Evolutionary conservation across 768 basidiomycete genomes (phyloP), one percentile per base, ranked within the genome.

Genomic region (Naganishia onofrii): DNA sequence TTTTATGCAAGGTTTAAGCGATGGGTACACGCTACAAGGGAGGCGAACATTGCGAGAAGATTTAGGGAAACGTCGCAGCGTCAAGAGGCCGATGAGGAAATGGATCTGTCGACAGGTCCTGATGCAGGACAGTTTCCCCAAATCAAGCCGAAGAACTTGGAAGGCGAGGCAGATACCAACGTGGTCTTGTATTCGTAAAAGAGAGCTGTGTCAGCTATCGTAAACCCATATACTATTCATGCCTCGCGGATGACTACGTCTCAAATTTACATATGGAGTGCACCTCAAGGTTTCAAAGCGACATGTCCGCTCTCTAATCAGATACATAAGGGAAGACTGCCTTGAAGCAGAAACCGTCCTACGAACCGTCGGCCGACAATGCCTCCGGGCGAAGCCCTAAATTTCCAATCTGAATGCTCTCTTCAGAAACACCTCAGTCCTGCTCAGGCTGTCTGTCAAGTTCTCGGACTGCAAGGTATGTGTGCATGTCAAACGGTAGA

Each of bases 11-110:
- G 44, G n/a, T 69, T 69, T 44, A 60, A 63, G 32, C 51, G 51
- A 46, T 69, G 68, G 68, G 58, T 69, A 7, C 38, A 63, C 23
- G 42, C 42, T 42, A 31, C 13, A 26, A 63, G 60, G 60, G 60
- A 46, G 60, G 42, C 36, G 23, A 42, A 44, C 26, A n/a, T 63
- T 5, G 23, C 38, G 2, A 42, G n/a, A 26, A 63, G 26, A 15
- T n/a, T 51, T n/a, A 4, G 7, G 48, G 23, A 51, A n/a, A 42
- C 42, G 15, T 51, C 48, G 12, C 48, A 51, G 3, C 4, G 48
- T n/a, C 23, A 51, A 7, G 4, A 51, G 48, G 48, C n/a, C 21
- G 48, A 51, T 3, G 23, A 3, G n/a, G n/a, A 36, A 36, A 36
- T 46, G 44, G 44, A 46, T 15, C 44, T 15, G 21, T 15, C 48